Percentiles rank a stretch among this genome's conserved stretches.
These are phyloP conservation scores for Claviceps sp. DNA, from an alignment of 2,329 filamentous ascomycete genomes.

Conservation along the genomic window DNA sequence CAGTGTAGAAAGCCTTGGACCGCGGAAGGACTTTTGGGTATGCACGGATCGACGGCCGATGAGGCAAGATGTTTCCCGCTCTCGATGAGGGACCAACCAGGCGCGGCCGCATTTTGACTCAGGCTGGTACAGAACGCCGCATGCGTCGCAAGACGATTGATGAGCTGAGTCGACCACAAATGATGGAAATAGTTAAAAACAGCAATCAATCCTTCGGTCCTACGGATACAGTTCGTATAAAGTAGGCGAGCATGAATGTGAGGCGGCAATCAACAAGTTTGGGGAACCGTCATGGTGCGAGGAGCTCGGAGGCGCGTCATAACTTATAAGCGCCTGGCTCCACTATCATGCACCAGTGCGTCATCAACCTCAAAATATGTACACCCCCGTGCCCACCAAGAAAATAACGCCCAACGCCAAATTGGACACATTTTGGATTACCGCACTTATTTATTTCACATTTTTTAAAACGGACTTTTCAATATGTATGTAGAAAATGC, in stretches of 20 bases:
- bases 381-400: too few species aligned
- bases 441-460: too few species aligned
- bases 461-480: too few species aligned
- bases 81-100: not conserved
- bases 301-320: not conserved
- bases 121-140: not conserved
- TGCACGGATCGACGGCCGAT: not conserved
- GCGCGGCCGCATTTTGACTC: not conserved
- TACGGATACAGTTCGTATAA: not conserved
- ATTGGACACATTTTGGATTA: too few species aligned
- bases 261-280: not conserved
- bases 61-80: not conserved
- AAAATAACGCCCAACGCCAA: too few species aligned
- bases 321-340: not conserved
- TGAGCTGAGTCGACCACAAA: not conserved
- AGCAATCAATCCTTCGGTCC: not conserved
- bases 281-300: too few species aligned
- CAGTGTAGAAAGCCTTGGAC: not conserved
- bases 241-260: not conserved
- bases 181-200: not conserved
- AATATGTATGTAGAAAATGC: too few species aligned
- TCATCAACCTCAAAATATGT: too few species aligned
- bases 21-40: not conserved
- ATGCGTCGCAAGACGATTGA: not conserved
- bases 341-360: too few species aligned